Evolutionary conservation across 1,284 basidiomycete genomes (phyloP).

Genomic region (Papiliotrema terrestris): DNA sequence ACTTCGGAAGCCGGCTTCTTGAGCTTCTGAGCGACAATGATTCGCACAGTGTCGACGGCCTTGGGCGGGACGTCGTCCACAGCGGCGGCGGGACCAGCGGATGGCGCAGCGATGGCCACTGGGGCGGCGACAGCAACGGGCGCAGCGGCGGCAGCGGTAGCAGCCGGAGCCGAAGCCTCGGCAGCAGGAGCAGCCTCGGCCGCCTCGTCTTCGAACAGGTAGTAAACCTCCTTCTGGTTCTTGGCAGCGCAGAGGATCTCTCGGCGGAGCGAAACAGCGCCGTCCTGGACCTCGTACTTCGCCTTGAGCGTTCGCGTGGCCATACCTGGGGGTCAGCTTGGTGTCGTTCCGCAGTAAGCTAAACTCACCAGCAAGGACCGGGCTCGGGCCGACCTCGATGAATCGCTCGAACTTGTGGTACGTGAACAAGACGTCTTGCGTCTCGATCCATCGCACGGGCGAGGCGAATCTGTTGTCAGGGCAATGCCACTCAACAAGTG

Average conservation of each 20-base stretch:
- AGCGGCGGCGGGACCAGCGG: conserved; percentile 63
- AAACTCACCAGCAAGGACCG: conserved; percentile 66
- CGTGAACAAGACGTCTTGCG: conserved; percentile 89
- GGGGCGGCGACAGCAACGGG: conserved; percentile 54
- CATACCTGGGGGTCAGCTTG: conserved; percentile 58
- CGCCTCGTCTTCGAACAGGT: conserved; percentile 88
- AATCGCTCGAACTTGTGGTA: conserved; percentile 89
- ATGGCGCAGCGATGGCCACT: conserved; percentile 53
- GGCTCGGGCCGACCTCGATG: conserved; percentile 93
- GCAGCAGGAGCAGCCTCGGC: conserved; percentile 52
- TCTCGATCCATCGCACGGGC: conserved; percentile 98
- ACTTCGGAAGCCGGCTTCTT: conserved; percentile 92
- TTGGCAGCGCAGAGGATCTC: conserved; percentile 90
- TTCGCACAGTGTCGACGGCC: conserved; percentile 81
- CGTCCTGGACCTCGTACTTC: conserved; percentile 89
- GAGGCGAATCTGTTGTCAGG: conserved; percentile 57
- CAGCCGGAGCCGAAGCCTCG: conserved; percentile 47
- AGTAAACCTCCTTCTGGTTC: conserved; percentile 95
- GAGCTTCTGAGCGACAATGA: conserved; percentile 94
- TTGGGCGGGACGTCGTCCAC: conserved; percentile 84
- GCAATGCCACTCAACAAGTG: conserved; percentile 22
- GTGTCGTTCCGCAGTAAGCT: background rate
- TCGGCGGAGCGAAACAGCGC: conserved; percentile 74
- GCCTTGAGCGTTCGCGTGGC: conserved; percentile 90
- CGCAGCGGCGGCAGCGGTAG: conserved; percentile 50